Evolutionary conservation across 164 flowering plant genomes (phyloP).

Genomic region (Litsea cubeba): DNA sequence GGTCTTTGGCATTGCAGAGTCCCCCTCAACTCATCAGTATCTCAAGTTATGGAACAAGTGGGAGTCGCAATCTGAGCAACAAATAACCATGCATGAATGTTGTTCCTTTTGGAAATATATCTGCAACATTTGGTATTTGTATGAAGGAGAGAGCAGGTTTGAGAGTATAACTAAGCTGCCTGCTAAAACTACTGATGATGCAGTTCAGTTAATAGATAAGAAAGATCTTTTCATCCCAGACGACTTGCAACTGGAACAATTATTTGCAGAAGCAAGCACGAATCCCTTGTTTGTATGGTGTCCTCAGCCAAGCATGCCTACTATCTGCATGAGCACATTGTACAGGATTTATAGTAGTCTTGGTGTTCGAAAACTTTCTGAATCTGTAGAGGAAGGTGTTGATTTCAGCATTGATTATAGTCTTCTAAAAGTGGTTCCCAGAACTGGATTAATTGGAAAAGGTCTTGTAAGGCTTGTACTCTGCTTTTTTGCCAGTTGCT

Average conservation of each 20-base stretch:
- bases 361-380: conserved; percentile 10
- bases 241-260: conserved; percentile 7
- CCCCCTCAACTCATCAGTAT: conserved; percentile 14
- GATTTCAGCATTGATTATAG: no score
- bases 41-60: conserved; percentile 16
- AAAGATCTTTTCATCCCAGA: not conserved
- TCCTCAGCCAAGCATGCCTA: not conserved
- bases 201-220: conserved; percentile 3
- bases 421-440: no score
- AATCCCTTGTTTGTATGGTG: conserved; percentile 14
- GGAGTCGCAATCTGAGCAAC: not conserved
- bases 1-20: conserved; percentile 15
- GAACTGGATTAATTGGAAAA: no score
- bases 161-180: conserved; percentile 10
- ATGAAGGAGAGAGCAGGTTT: not conserved
- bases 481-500: no score
- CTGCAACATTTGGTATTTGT: conserved; percentile 3
- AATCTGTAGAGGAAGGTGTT: conserved; percentile 1
- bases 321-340: conserved; percentile 2
- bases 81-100: conserved; percentile 6
- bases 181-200: not conserved
- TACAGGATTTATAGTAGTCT: conserved; percentile 7
- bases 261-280: not conserved
- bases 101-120: conserved; percentile 11
- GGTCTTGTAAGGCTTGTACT: no score